These are phyloP conservation scores for Vigna nakashimae DNA, from an alignment of 306 rosid genomes.

Conservation along the genomic window DNA sequence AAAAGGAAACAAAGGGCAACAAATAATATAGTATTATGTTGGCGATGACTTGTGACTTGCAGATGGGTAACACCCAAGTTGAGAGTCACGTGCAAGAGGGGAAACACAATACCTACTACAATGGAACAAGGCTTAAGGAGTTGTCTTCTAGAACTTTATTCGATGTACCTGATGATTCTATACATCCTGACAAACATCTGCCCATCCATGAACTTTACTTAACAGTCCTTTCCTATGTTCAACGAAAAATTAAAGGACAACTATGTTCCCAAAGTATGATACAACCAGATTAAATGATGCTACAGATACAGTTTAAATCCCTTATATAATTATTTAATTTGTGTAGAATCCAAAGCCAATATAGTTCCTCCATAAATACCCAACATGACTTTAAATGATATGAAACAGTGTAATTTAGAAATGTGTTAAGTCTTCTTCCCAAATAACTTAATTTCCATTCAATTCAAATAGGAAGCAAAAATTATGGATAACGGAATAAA, in stretches of 20 bases:
- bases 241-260: background rate
- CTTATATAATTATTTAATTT: background rate
- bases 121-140: slow-evolving; percentile 5
- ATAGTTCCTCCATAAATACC: slow-evolving; percentile 3
- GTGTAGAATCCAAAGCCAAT: slow-evolving; percentile 6
- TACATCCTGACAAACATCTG: slow-evolving; percentile 1
- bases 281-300: slow-evolving; percentile 21
- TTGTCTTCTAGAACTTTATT: background rate
- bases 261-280: slow-evolving; percentile 17
- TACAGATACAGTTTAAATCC: slow-evolving; percentile 3
- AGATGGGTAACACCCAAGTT: background rate
- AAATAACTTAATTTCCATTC: slow-evolving; percentile 2
- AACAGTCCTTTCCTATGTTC: slow-evolving; percentile 34
- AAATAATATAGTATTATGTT: slow-evolving; percentile 1
- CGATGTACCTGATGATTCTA: background rate
- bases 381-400: slow-evolving; percentile 25
- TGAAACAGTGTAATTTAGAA: slow-evolving; percentile 17
- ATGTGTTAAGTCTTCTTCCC: slow-evolving; percentile 18
- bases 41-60: background rate
- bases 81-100: background rate
- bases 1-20: slow-evolving; percentile 7
- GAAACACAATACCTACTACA: background rate
- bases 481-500: slow-evolving; percentile 3
- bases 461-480: slow-evolving; percentile 15
- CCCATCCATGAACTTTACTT: slow-evolving; percentile 22